A percentile compares a stretch with the other conserved stretches of the same genome.
Conservation (phyloP, 371 early-diverging fungal genomes). For the Nematocida ausubeli region DNA sequence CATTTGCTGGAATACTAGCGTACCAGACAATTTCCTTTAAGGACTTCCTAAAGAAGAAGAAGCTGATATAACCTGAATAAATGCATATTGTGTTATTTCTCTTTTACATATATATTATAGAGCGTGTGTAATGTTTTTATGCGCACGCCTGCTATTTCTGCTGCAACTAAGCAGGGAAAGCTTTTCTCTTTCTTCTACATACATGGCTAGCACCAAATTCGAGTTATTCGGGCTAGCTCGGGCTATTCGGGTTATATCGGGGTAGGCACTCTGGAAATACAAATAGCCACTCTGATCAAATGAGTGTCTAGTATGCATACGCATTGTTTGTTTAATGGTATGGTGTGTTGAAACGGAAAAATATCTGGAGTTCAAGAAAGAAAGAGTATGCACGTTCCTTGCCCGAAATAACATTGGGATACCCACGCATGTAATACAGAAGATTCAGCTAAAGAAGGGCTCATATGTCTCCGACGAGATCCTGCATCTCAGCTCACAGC, state of each 20-base stretch:
- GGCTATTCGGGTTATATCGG: too few relatives aligned
- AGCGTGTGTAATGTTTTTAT: too few relatives aligned
- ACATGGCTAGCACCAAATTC: too few relatives aligned
- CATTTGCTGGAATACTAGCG: constrained; percentile 60
- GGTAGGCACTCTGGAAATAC: background rate
- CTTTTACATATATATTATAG: too few relatives aligned
- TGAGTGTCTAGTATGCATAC: background rate
- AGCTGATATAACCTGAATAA: constrained; percentile 65
- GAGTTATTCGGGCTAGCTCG: too few relatives aligned
- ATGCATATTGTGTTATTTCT: too few relatives aligned
- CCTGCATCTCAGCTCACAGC: constrained; percentile 17
- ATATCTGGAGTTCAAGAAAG: constrained; percentile 8
- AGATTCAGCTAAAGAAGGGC: background rate
- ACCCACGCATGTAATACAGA: background rate
- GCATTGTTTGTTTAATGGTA: constrained; percentile 22
- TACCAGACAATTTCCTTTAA: constrained; percentile 63
- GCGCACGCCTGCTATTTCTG: too few relatives aligned
- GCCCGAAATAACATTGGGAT: constrained; percentile 13
- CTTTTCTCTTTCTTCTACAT: too few relatives aligned
- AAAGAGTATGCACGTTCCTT: constrained; percentile 27
- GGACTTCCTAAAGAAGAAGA: constrained; percentile 68
- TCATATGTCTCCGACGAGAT: background rate
- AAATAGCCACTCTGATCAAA: background rate
- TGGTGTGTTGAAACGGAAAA: constrained; percentile 21
- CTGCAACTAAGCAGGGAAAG: too few relatives aligned